phyloP scores from a whole-genome alignment of 176 grass and related monocot genomes.

The Phyllostachys edulis region DNA sequence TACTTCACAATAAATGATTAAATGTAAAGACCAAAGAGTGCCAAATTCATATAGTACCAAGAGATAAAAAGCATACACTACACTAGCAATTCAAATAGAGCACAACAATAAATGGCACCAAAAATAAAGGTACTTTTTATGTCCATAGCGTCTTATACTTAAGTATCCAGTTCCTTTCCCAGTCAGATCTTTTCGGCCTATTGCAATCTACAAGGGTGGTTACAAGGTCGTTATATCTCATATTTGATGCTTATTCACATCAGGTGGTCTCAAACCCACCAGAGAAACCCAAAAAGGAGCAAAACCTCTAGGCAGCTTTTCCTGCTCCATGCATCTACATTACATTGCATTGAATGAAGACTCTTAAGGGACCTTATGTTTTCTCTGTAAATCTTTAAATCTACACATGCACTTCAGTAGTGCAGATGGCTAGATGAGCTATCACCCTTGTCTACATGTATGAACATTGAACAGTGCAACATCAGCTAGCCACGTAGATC shows the following conservation, averaged over 20 bases:
- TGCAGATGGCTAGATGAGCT: not conserved
- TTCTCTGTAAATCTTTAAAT: not conserved
- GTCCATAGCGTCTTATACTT: not conserved
- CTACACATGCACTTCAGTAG: not conserved
- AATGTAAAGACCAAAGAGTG: not conserved
- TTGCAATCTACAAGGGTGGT: not conserved
- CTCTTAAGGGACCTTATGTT: not conserved
- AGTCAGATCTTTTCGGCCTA: not conserved
- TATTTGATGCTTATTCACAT: not conserved
- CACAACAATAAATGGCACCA: not conserved
- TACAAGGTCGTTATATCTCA: not conserved
- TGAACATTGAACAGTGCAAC: not conserved
- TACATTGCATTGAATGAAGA: not conserved
- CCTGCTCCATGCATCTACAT: not conserved
- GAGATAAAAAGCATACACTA: not conserved
- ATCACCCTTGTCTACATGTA: not conserved
- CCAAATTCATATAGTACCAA: not conserved
- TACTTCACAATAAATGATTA: not conserved
- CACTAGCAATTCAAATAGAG: not conserved
- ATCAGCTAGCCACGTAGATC: not conserved
- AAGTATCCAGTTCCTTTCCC: not conserved
- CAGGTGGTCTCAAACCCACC: not conserved
- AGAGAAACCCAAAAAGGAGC: not conserved
- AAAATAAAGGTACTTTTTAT: not conserved
- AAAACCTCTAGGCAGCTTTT: not conserved